Evolutionary conservation across 2,329 filamentous ascomycete species (phyloP).

Genomic region (Fusarium dlaminii): DNA sequence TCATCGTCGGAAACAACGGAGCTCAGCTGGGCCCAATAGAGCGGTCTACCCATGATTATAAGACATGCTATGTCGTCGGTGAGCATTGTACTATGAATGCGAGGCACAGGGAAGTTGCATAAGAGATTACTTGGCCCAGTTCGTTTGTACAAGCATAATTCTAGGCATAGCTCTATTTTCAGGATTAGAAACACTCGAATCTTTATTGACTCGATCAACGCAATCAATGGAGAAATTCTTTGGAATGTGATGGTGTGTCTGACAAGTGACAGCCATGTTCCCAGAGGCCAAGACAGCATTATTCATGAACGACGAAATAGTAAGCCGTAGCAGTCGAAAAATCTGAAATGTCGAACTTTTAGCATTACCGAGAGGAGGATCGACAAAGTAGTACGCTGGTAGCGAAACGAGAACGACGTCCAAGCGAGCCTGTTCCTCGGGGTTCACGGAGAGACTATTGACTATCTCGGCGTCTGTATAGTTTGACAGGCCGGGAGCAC

Average conservation of each 20-base stretch:
- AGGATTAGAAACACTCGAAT: not conserved
- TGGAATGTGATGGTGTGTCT: not conserved
- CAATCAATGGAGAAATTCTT: not conserved
- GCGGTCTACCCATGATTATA: constrained; percentile 1
- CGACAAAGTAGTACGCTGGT: constrained; percentile 19
- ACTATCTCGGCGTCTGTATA: constrained; percentile 9
- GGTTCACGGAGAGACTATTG: constrained; percentile 4
- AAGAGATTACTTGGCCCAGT: not conserved
- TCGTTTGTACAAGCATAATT: not conserved
- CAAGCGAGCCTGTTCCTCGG: constrained; percentile 2
- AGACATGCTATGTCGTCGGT: constrained; percentile 6
- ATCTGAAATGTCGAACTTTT: constrained; percentile 12
- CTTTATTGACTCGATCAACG: not conserved
- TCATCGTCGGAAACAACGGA: constrained; percentile 17
- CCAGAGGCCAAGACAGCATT: constrained; percentile 12
- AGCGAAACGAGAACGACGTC: constrained; percentile 16
- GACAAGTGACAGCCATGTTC: not conserved
- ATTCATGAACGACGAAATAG: not conserved
- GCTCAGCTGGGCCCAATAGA: constrained; percentile 4
- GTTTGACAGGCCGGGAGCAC: constrained; percentile 26
- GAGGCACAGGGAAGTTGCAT: constrained; percentile 12
- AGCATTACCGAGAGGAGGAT: constrained; percentile 35
- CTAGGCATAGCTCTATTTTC: not conserved
- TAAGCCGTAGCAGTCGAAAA: not conserved
- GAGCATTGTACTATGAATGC: constrained; percentile 8